Base-by-base conservation (phyloP, 768 basidiomycete species). In the Trametes villosa region DNA sequence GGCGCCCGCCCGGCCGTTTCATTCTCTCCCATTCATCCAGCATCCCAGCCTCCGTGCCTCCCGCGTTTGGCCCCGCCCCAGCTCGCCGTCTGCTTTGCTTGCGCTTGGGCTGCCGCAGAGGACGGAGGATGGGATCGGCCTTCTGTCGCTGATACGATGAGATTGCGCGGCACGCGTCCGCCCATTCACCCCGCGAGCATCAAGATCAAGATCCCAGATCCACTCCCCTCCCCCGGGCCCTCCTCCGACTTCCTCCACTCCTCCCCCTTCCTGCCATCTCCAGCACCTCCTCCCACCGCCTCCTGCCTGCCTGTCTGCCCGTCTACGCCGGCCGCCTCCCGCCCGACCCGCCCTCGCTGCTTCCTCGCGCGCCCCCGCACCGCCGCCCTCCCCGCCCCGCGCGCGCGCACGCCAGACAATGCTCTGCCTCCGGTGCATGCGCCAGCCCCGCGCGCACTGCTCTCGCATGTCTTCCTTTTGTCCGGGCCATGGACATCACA, bases 121-220 rank as follows among this genome's bases (percentile, higher is more conserved):
- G 40, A 22, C 52, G 52, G 52, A 53, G 8, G 40, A 40, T 9
- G 22, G 36, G 20, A 18, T 38, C 40, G 40, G 40, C 20, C 12
- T 29, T 29, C 40, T 42, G 40, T 31, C 40, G 38, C 52, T 53
- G 52, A 53, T 53, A 41, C 7, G 52, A 53, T 42, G 51, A 15
- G 40, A 53, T 53, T 30, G 46, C 46, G 46, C n/a, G n/a, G 46
- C 11, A 36, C 33, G 22, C 13, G 5, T 24, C 4, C 33, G 34
- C 9, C 31, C 50, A 29, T 15, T 24, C 13, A 17, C 9, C n/a
- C n/a, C 29, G 47, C 18, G 31, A 33, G n/a, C 18, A 50, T 52
- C 52, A 53, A 38, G 38, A 44, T 44, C 27, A 15, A 42, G 40
- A 53, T 53, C 40, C 36, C 26, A 53, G 51, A 52, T 53, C 52